Percentiles rank a stretch among this genome's conserved stretches.
phyloP scores from a whole-genome alignment of 805 yeast genomes.

The Teunomyces atbi region DNA sequence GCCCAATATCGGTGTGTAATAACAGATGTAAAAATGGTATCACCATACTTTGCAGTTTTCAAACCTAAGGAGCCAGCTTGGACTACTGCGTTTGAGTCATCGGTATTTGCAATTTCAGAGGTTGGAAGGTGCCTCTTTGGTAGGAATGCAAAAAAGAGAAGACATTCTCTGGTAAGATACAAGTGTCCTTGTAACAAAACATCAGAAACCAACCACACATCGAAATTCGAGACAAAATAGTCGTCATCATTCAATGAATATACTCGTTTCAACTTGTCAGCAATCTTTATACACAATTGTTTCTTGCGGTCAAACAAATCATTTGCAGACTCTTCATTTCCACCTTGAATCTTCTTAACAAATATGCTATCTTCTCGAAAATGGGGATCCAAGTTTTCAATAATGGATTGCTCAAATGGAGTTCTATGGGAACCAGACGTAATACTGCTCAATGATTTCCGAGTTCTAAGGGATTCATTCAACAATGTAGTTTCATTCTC shows the following conservation, averaged over 20 bases:
- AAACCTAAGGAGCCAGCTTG: conserved; percentile 40
- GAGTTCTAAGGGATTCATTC: neutral
- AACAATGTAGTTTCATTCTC: neutral
- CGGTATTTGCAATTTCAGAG: conserved; percentile 12
- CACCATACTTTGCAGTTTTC: conserved; percentile 40
- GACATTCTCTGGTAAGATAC: conserved; percentile 60
- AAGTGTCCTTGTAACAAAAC: conserved; percentile 85
- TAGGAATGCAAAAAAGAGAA: conserved; percentile 75
- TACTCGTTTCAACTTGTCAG: conserved; percentile 32
- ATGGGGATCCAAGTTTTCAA: conserved; percentile 26
- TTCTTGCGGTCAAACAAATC: conserved; percentile 9
- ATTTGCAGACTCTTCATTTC: conserved; percentile 8
- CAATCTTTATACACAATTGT: conserved; percentile 25
- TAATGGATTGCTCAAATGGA: conserved; percentile 28
- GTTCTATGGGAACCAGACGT: conserved; percentile 5
- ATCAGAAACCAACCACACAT: conserved; percentile 79
- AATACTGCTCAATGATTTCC: conserved; percentile 1
- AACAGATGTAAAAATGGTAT: conserved; percentile 31
- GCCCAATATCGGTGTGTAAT: conserved; percentile 71
- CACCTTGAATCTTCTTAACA: conserved; percentile 10
- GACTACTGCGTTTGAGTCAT: conserved; percentile 25
- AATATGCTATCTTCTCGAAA: conserved; percentile 12
- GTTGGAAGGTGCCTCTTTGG: conserved; percentile 43
- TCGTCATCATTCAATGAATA: conserved; percentile 54
- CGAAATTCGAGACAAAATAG: conserved; percentile 56